Evolutionary conservation across 2,329 filamentous ascomycete species (phyloP), one percentile per base, ranked within the genome.

Genomic region (Sporothrix protearum): DNA sequence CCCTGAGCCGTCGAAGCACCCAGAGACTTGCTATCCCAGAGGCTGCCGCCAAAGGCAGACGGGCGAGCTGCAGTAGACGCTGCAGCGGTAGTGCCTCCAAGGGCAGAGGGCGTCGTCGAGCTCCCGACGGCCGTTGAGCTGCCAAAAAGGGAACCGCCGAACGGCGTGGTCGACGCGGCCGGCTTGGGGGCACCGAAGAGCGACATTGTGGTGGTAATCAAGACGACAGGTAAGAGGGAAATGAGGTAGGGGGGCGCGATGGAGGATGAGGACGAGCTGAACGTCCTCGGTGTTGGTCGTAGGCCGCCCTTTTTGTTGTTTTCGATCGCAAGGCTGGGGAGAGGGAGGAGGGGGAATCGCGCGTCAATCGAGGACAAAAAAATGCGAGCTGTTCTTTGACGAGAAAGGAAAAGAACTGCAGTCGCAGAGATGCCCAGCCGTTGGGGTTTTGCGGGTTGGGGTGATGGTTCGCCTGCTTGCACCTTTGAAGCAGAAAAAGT

Each of bases 131-230:
- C 57, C n/a, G 68, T 53, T 3, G 71, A 53, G 64, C 55, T 55
- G 53, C 74, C 71, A 30, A 72, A 71, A 36, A 75, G 66, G 8
- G 71, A 64, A 36, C 57, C 28, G 39, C 74, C 74, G 63, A 75
- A 75, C 3, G 71, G 12, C 25, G 72, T 61, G n/a, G 72, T 64
- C 47, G 70, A 51, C 30, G 57, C 70, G 49, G 63, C 67, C 6
- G 74, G 69, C 28, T 74, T 71, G 64, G 71, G 67, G 8, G 57
- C 67, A 16, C 73, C 74, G n/a, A 75, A 75, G 12, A 75, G 30
- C 33, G 74, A 75, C 71, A 75, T 75, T 10, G 55, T 49, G 25
- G 45, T 1, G 28, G 25, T 36, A 8, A 7, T 3, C 12, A 3
- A 33, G 30, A 28, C 3, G n/a, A 14, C n/a, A 1, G 51, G 4